Percentiles rank a stretch among this genome's conserved stretches.
Evolutionary conservation across 768 basidiomycete species (phyloP).

Genomic region (Calvatia gigantea): DNA sequence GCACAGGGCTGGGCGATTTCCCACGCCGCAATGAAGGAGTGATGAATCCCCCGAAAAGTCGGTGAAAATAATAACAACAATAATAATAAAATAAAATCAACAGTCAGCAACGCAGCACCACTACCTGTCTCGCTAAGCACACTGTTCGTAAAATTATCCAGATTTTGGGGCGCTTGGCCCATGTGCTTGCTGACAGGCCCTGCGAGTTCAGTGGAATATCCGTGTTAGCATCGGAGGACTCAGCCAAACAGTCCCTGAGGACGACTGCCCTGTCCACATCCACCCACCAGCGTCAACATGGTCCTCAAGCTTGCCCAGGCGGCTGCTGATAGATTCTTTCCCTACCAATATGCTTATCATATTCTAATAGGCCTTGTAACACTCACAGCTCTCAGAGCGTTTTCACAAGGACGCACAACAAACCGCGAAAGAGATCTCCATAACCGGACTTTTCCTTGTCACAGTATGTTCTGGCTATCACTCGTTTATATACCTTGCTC

Average conservation of each 20-base stretch:
- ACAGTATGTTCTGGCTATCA: slow-evolving; percentile 42
- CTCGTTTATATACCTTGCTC: slow-evolving; percentile 4
- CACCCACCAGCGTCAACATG: not conserved
- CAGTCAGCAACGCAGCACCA: not conserved
- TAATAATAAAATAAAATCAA: not conserved
- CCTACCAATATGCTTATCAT: slow-evolving; percentile 56
- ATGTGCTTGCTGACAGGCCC: not conserved
- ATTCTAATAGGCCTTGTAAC: slow-evolving; percentile 39
- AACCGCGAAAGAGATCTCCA: slow-evolving; percentile 74
- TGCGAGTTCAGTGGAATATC: not conserved
- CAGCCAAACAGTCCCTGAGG: not conserved
- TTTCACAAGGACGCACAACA: slow-evolving; percentile 69
- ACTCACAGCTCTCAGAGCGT: slow-evolving; percentile 48
- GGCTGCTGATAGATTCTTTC: slow-evolving; percentile 27
- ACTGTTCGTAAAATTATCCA: not conserved
- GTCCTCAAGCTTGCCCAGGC: slow-evolving; percentile 2
- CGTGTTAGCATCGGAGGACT: not conserved
- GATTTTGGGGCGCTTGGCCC: too few relatives aligned
- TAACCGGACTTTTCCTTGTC: slow-evolving; percentile 62
- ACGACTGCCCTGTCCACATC: not conserved
- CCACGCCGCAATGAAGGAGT: not conserved
- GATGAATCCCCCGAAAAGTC: too few relatives aligned
- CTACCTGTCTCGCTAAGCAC: not conserved
- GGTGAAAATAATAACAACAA: not conserved
- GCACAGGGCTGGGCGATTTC: slow-evolving; percentile 7